Evolutionary conservation across 2,329 filamentous ascomycete genomes (phyloP).

Genomic region (Amauroascus verrucosus): DNA sequence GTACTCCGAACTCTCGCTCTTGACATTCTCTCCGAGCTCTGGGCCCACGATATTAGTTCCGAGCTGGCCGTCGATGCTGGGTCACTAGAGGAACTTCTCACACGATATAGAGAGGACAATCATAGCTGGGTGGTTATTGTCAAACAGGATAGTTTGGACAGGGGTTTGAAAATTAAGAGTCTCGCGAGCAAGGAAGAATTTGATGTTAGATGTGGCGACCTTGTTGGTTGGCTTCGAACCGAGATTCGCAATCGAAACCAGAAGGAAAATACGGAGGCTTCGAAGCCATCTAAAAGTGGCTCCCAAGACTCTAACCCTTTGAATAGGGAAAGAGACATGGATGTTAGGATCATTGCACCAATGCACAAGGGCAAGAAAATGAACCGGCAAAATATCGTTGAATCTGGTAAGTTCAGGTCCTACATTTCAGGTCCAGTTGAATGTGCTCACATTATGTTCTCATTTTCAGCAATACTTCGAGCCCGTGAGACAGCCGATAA

Average conservation of each 20-base stretch:
- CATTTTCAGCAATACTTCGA: constrained; percentile 39
- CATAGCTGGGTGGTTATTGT: constrained; percentile 85
- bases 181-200: constrained; percentile 69
- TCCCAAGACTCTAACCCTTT: constrained; percentile 27
- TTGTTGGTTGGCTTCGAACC: constrained; percentile 68
- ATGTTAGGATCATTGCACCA: constrained; percentile 74
- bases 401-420: constrained; percentile 52
- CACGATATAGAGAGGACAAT: constrained; percentile 60
- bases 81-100: constrained; percentile 62
- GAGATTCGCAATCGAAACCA: constrained; percentile 73
- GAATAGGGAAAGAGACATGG: constrained; percentile 47
- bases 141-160: constrained; percentile 53
- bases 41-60: constrained; percentile 73
- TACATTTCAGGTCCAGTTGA: background rate
- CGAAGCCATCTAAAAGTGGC: constrained; percentile 31
- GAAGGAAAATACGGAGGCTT: constrained; percentile 41
- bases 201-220: constrained; percentile 62
- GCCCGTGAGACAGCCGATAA: constrained; percentile 55
- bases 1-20: constrained; percentile 67
- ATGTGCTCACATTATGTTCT: constrained; percentile 6
- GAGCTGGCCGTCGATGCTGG: constrained; percentile 74
- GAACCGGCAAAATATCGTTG: constrained; percentile 76
- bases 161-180: constrained; percentile 64
- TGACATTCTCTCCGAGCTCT: constrained; percentile 66
- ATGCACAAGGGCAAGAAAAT: constrained; percentile 83